phyloP scores from a whole-genome alignment of 257 asterid genomes.

The Gentiana dahurica region DNA sequence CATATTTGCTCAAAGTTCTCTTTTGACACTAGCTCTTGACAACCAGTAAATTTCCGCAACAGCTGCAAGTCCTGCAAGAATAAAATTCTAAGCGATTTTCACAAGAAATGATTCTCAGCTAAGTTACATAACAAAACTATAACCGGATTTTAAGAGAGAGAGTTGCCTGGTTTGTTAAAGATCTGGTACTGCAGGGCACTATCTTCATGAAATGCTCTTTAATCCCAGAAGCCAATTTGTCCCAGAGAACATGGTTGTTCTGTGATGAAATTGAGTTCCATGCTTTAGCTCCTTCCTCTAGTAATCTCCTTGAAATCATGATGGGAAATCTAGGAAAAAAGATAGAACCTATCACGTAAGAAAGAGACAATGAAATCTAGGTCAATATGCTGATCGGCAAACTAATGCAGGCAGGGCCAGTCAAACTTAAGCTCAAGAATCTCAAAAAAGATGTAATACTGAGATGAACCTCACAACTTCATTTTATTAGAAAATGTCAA shows the following conservation, averaged over 20 bases:
- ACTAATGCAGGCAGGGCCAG: not conserved
- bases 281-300: conserved; percentile 58
- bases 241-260: conserved; percentile 64
- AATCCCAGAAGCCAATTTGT: conserved; percentile 37
- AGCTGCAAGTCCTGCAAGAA: conserved; percentile 61
- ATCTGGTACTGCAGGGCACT: conserved; percentile 43
- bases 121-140: not conserved
- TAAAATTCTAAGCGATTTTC: conserved; percentile 1
- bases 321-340: conserved; percentile 24
- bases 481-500: too few relatives aligned
- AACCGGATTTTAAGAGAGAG: not conserved
- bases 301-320: conserved; percentile 58
- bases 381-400: not conserved
- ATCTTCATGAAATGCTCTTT: conserved; percentile 49
- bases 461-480: too few relatives aligned
- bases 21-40: conserved; percentile 53
- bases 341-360: not conserved
- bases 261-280: conserved; percentile 57
- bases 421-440: too few relatives aligned
- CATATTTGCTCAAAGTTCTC: conserved; percentile 78
- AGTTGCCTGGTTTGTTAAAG: conserved; percentile 57
- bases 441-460: too few relatives aligned
- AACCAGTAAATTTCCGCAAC: conserved; percentile 59
- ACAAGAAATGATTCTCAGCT: not conserved
- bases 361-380: not conserved